Evolutionary conservation across 306 rosid genomes (phyloP).

Genomic region (Bauhinia variegata): DNA sequence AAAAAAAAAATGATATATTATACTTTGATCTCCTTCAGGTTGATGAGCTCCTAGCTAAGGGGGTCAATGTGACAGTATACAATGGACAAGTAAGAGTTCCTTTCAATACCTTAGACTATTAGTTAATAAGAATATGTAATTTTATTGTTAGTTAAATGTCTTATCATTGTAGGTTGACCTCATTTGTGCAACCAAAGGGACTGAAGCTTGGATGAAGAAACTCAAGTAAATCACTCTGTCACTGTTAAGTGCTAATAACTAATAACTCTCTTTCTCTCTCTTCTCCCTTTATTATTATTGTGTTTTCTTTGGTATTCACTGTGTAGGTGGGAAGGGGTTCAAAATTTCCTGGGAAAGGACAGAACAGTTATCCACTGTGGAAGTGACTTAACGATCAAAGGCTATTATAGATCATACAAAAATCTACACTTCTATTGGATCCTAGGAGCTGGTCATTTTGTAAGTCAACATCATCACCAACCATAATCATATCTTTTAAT

Average conservation of each 20-base stretch:
- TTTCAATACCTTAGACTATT: not conserved
- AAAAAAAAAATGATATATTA: conserved; percentile 2
- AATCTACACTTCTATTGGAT: conserved; percentile 69
- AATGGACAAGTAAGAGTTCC: conserved; percentile 76
- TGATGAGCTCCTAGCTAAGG: conserved; percentile 76
- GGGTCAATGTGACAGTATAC: conserved; percentile 82
- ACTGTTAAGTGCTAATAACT: too few species aligned
- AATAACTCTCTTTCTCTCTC: not conserved
- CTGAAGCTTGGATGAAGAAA: conserved; percentile 62
- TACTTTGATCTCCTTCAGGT: conserved; percentile 50
- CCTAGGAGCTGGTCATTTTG: conserved; percentile 78
- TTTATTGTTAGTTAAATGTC: not conserved
- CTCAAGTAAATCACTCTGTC: conserved; percentile 49
- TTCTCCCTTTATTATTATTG: too few species aligned
- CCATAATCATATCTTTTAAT: not conserved
- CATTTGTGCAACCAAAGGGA: conserved; percentile 62
- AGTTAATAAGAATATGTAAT: too few species aligned
- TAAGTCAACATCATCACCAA: conserved; percentile 41
- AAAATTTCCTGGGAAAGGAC: conserved; percentile 36
- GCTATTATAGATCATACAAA: conserved; percentile 53
- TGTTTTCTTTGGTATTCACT: not conserved
- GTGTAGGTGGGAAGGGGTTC: conserved; percentile 62
- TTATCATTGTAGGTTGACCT: conserved; percentile 51
- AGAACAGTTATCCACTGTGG: conserved; percentile 55
- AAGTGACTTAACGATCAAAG: conserved; percentile 36